phyloP scores from a whole-genome alignment of 2,329 filamentous ascomycete species.

The Beauveria bassiana region DNA sequence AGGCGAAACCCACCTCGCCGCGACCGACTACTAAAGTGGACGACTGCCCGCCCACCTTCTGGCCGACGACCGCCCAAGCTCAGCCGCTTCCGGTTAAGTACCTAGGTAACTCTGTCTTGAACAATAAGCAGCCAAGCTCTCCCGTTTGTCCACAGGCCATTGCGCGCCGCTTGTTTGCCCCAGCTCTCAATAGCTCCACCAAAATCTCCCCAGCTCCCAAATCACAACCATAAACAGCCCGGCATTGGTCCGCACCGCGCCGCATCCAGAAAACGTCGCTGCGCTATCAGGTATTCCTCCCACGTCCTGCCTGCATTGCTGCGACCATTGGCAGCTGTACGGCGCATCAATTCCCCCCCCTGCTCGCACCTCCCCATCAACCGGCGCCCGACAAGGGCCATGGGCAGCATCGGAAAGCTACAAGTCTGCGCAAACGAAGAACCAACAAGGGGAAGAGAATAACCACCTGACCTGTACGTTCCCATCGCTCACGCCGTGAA shows the following conservation, averaged over 20 bases:
- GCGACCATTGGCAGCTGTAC: not conserved
- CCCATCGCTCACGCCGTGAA: not conserved
- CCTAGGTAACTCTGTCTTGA: not conserved
- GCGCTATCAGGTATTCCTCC: not conserved
- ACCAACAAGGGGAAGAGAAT: not conserved
- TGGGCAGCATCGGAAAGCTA: slow-evolving; percentile 7
- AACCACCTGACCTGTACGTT: not conserved
- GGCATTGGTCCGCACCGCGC: slow-evolving; percentile 9
- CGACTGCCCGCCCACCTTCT: slow-evolving; percentile 4
- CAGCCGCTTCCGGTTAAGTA: slow-evolving; percentile 9
- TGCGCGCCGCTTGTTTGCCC: not conserved
- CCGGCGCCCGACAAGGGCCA: slow-evolving; percentile 1
- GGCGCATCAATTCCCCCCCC: not conserved
- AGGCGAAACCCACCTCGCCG: slow-evolving; percentile 7
- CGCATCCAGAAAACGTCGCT: slow-evolving; percentile 4
- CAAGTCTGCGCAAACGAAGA: slow-evolving; percentile 3
- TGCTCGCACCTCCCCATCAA: not conserved
- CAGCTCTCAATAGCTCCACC: slow-evolving; percentile 4
- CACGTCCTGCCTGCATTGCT: not conserved
- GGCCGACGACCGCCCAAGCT: not conserved
- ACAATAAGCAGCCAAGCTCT: not conserved
- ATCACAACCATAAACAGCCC: not conserved
- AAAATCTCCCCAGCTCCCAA: not conserved
- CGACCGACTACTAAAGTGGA: slow-evolving; percentile 9
- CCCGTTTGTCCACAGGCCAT: not conserved